Evolutionary conservation across 768 basidiomycete species (phyloP), one percentile per base, ranked within the genome.

Genomic region (Lactarius quietus): DNA sequence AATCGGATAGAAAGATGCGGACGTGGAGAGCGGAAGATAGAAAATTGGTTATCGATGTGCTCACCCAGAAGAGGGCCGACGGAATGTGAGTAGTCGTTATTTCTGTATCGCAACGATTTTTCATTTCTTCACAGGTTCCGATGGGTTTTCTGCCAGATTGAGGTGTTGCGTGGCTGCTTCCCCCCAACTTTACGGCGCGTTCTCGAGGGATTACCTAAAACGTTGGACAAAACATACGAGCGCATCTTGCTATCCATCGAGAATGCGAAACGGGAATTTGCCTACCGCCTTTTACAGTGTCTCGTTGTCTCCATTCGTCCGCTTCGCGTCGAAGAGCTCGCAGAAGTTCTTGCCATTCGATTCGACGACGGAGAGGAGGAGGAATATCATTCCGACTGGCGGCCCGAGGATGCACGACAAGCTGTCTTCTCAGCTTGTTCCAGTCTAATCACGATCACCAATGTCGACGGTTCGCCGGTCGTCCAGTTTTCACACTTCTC

Each of bases 21-120:
- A 57, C 23, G 39, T 63, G 62, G 62, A 51, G 45, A 6, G 45
- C 26, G 36, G 57, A 58, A 26, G 62, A 63, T 3, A 57, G 57
- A 28, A 3, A 52, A 26, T 23, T 63, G 0, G 62, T 63, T n/a
- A 63, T 63, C 5, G 14, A 17, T 23, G 18, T 36, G 20, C 36
- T 63, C 48, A 23, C 62, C 12, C 28, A 58, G 28, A n/a, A n/a
- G n/a, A 57, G 51, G 7, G 33, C 62, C 3, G 56, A 58, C 6
- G 62, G 62, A 2, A 63, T 63, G 62, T 63, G 18, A 52, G 62
- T 6, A 1, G 20, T 38, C 7, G 8, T 6, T 14, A 6, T 3
- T 3, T 15, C 8, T 8, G 48, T 26, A 26, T 54, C 29, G 15
- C 18, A 3, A n/a, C 29, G 20, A 23, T 38, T 15, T 38, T 33